phyloP scores from a whole-genome alignment of 768 basidiomycete species.

The Calvatia gigantea region DNA sequence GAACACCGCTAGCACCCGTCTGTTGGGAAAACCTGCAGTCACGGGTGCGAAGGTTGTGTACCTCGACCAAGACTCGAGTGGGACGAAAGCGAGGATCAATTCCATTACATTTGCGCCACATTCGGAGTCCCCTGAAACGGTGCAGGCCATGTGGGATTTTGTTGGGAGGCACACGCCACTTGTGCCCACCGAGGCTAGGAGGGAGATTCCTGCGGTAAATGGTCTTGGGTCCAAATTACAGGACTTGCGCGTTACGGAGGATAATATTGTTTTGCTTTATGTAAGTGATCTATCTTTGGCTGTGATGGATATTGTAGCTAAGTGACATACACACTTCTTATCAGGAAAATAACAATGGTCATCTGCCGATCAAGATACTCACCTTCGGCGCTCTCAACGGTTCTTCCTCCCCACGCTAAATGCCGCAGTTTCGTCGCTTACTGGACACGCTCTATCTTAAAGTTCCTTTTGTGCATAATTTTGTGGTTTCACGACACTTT shows the following conservation, averaged over 20 bases:
- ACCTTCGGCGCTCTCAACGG: conserved; percentile 35
- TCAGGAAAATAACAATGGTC: conserved; percentile 31
- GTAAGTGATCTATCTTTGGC: conserved; percentile 30
- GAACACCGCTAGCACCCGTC: conserved; percentile 28
- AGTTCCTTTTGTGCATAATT: background rate
- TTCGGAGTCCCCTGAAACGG: conserved; percentile 28
- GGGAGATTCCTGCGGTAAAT: conserved; percentile 40
- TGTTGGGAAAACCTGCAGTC: conserved; percentile 35
- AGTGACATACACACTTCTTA: background rate
- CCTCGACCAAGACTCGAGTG: conserved; percentile 35
- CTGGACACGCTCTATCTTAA: background rate
- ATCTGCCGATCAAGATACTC: conserved; percentile 39
- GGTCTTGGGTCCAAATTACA: conserved; percentile 44
- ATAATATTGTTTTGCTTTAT: conserved; percentile 55
- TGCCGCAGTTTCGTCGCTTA: background rate
- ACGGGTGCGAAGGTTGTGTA: conserved; percentile 46
- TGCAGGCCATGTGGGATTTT: conserved; percentile 36
- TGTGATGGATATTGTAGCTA: too few relatives aligned
- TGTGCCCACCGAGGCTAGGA: conserved; percentile 38
- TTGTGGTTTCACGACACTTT: background rate
- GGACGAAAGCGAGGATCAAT: conserved; percentile 20
- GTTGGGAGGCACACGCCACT: conserved; percentile 37
- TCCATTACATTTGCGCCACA: conserved; percentile 45
- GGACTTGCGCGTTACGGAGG: conserved; percentile 53
- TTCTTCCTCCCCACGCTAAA: conserved; percentile 3